Percentiles rank a stretch among this genome's conserved stretches.
Evolutionary conservation across 225 moss, liverwort and hornwort genomes (phyloP).

Genomic region (Polytrichum commune): DNA sequence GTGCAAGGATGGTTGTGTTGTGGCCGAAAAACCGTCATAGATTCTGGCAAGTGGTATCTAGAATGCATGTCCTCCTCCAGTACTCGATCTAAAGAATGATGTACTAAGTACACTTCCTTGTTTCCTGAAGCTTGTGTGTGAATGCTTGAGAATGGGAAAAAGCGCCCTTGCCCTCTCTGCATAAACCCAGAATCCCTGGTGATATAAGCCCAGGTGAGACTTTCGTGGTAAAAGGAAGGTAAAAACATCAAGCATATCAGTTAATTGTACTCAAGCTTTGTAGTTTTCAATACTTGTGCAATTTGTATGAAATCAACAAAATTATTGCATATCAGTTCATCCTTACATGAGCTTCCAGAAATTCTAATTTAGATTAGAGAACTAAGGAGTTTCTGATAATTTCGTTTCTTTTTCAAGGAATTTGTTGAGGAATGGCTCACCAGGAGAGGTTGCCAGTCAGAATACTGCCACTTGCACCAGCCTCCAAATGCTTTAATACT

Average conservation of each 20-base stretch:
- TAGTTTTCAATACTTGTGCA: no score
- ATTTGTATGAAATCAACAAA: not conserved
- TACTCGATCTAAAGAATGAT: slow-evolving; percentile 9
- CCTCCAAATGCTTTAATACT: slow-evolving; percentile 84
- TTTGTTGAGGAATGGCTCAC: slow-evolving; percentile 26
- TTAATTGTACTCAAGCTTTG: no score
- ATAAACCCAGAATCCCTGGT: slow-evolving; percentile 17
- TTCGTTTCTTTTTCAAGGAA: no score
- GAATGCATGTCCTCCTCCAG: slow-evolving; percentile 5
- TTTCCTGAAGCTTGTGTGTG: slow-evolving; percentile 44
- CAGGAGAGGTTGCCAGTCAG: slow-evolving; percentile 72
- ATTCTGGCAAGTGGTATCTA: slow-evolving; percentile 29
- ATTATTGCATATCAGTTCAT: not conserved
- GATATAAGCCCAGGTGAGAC: not conserved
- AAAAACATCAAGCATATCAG: no score
- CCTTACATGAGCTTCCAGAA: no score
- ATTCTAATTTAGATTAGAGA: no score
- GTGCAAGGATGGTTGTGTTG: slow-evolving; percentile 28
- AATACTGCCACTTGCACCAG: slow-evolving; percentile 80
- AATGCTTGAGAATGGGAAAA: slow-evolving; percentile 44
- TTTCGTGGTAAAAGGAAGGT: no score
- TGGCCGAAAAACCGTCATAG: slow-evolving; percentile 26
- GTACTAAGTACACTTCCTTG: slow-evolving; percentile 37
- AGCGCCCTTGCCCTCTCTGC: slow-evolving; percentile 34
- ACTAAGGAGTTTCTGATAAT: not conserved